phyloP scores from a whole-genome alignment of 2,329 filamentous ascomycete genomes.

The Aspergillus ochraceoroseus region DNA sequence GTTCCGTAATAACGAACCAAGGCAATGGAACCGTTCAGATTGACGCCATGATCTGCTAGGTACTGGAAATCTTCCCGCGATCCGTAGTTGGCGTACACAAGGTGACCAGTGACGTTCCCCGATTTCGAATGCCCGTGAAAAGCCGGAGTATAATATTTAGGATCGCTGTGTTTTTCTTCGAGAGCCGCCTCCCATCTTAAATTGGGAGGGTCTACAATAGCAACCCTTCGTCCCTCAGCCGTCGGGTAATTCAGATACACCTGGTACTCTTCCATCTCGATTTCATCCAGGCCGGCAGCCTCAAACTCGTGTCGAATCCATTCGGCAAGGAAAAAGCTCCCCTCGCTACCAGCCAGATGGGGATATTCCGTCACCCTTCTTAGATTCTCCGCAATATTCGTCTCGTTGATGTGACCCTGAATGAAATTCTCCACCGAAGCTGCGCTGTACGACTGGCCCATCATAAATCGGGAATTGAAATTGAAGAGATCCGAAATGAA shows the following conservation, averaged over 20 bases:
- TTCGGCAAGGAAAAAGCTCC: slow-evolving; percentile 78
- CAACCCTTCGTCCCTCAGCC: slow-evolving; percentile 68
- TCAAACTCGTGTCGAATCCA: slow-evolving; percentile 76
- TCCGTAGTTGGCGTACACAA: slow-evolving; percentile 92
- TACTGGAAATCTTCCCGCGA: slow-evolving; percentile 74
- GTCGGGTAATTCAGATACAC: slow-evolving; percentile 92
- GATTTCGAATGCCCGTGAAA: slow-evolving; percentile 89
- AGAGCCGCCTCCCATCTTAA: slow-evolving; percentile 72
- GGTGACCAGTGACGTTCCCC: slow-evolving; percentile 76
- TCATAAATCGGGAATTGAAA: slow-evolving; percentile 57
- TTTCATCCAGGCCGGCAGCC: slow-evolving; percentile 66
- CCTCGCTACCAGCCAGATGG: slow-evolving; percentile 90
- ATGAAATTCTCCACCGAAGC: slow-evolving; percentile 74
- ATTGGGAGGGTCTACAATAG: slow-evolving; percentile 68
- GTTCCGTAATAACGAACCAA: slow-evolving; percentile 76
- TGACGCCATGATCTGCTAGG: slow-evolving; percentile 65
- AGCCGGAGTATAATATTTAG: slow-evolving; percentile 50
- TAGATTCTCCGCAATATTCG: slow-evolving; percentile 66
- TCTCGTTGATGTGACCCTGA: slow-evolving; percentile 65
- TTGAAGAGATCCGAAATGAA: slow-evolving; percentile 82
- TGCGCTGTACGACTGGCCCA: slow-evolving; percentile 71
- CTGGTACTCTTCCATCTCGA: slow-evolving; percentile 70
- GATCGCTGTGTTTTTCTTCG: slow-evolving; percentile 72
- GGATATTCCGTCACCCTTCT: slow-evolving; percentile 75
- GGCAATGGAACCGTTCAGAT: slow-evolving; percentile 73